phyloP scores from a whole-genome alignment of 2,329 filamentous ascomycete genomes.

The Stachybotrys chartarum region DNA sequence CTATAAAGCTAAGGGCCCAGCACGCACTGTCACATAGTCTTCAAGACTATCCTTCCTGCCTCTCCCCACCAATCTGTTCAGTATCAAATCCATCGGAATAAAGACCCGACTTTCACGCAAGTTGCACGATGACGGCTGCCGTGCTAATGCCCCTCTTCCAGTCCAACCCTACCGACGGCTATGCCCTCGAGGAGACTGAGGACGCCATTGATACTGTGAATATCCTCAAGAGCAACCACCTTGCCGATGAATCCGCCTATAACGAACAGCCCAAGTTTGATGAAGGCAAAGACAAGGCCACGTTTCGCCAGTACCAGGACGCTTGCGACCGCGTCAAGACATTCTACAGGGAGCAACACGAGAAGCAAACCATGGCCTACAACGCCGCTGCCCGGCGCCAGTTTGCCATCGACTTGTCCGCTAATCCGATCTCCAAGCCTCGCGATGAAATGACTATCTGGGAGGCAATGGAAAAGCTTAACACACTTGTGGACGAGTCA shows the following conservation, averaged over 20 bases:
- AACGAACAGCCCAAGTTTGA: slow-evolving; percentile 58
- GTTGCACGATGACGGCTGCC: not conserved
- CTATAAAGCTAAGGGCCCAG: not conserved
- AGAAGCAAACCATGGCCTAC: slow-evolving; percentile 72
- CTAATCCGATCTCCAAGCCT: slow-evolving; percentile 49
- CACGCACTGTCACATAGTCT: too few relatives aligned
- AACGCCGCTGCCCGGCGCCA: slow-evolving; percentile 69
- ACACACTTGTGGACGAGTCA: slow-evolving; percentile 83
- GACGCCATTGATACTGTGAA: slow-evolving; percentile 46
- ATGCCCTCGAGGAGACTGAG: slow-evolving; percentile 40
- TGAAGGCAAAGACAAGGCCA: slow-evolving; percentile 67
- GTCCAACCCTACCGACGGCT: not conserved
- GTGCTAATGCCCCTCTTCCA: not conserved
- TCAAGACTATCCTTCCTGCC: too few relatives aligned
- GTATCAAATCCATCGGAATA: not conserved
- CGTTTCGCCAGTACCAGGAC: slow-evolving; percentile 76
- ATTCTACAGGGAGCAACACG: slow-evolving; percentile 72
- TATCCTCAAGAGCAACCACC: slow-evolving; percentile 30
- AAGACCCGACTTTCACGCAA: not conserved
- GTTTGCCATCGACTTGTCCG: slow-evolving; percentile 14
- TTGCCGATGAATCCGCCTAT: slow-evolving; percentile 13
- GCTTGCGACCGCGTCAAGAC: slow-evolving; percentile 78
- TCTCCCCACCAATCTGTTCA: not conserved
- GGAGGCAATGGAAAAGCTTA: slow-evolving; percentile 88
- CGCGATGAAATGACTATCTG: slow-evolving; percentile 74